Base-by-base conservation (phyloP, 2,329 filamentous ascomycete genomes). In the Colletotrichum tanaceti region DNA sequence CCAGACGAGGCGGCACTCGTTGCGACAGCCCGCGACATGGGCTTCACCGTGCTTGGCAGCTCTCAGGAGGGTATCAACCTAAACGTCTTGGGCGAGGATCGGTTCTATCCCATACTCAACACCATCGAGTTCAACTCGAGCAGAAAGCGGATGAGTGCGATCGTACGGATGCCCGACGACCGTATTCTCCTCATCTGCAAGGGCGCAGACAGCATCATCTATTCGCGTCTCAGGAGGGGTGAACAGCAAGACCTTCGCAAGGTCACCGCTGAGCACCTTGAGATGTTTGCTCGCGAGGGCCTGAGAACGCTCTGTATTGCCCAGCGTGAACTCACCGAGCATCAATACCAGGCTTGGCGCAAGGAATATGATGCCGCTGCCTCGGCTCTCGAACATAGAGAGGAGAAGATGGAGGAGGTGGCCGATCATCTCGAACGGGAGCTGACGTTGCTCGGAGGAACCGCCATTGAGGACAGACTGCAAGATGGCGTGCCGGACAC, bases 401-500 rank as follows among this genome's bases (percentile, higher is more conserved):
- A 99, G 76, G 93, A 97, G 74, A 98, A 97, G 79, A 83, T 99
- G 38, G 96, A 99, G 77, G 89, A 90, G 70, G 92, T 97, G 16
- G 91, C 96, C 3, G 95, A 97, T 77, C 85, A 89, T 68, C 98
- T 99, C 71, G 96, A 99, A 80, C 92, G 93, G 71, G 91, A 98
- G 18, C 86, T 99, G 7, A 93, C 87, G 65, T 87, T 99, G 7
- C 82, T 99, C 24, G 96, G 96, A 70, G 96, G 96, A 53, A 99
- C 96, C 20, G 96, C 96, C 49, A 99, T 99, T 73, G 96, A 99
- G 80, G 96, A 99, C 84, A 90, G 94, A 73, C 86, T 99, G 35
- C 96, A 99, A 80, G 96, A 99, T 74, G 96, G 95, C 68, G 96
- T 99, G 4, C 96, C 96, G 7, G 96, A 98, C 77, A 95, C 96